These are phyloP conservation scores for Stachybotrys chartarum DNA, from an alignment of 2,329 filamentous ascomycete genomes.

Conservation along the genomic window DNA sequence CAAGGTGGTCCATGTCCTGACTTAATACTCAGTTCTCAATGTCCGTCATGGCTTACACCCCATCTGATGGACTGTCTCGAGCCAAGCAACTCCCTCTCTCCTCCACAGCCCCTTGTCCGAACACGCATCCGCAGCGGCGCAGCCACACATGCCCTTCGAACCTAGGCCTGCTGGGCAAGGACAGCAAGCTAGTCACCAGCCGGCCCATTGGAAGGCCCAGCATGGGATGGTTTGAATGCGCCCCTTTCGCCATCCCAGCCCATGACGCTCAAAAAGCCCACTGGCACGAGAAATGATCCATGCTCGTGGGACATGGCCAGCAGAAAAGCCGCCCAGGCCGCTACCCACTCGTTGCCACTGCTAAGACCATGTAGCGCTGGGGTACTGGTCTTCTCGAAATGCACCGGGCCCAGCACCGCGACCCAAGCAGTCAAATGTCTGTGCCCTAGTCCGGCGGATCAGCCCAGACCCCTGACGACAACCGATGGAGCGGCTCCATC, in stretches of 20 bases:
- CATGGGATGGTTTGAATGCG: no score
- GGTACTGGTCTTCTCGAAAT: constrained; percentile 1
- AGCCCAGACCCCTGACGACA: not conserved
- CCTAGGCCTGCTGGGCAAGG: not conserved
- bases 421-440: not conserved
- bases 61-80: not conserved
- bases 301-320: not conserved
- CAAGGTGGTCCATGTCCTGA: not conserved
- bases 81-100: not conserved
- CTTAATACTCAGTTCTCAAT: not conserved
- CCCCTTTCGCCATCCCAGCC: not conserved
- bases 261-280: not conserved
- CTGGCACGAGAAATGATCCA: not conserved
- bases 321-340: not conserved
- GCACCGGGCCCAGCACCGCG: constrained; percentile 1
- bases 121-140: not conserved
- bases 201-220: no score
- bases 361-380: not conserved
- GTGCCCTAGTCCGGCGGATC: not conserved
- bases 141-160: not conserved
- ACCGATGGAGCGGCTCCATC: not conserved
- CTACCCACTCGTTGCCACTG: not conserved
- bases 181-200: not conserved
- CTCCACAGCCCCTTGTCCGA: not conserved
- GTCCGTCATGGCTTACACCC: no score